Percentiles rank a stretch among this genome's conserved stretches.
phyloP scores from a whole-genome alignment of 78 protist genomes.

The Mastigamoeba balamuthi region DNA sequence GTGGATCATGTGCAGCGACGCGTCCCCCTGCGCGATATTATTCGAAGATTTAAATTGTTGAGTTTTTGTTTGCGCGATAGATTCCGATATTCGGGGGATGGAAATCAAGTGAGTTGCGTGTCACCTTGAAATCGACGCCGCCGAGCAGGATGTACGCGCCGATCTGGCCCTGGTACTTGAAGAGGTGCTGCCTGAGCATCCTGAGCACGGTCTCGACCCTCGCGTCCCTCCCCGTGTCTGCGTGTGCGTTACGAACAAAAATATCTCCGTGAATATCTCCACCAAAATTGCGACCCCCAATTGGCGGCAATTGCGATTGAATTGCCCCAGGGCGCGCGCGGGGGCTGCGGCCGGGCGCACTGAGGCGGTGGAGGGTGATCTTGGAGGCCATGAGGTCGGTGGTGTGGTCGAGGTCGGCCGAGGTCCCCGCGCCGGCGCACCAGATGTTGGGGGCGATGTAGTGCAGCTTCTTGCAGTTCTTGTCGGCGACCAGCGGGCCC shows the following conservation, averaged over 20 bases:
- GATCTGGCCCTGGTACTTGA: conserved; percentile 84
- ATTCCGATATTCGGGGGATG: conserved; percentile 6
- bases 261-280: too few relatives aligned
- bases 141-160: conserved; percentile 96
- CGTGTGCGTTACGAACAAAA: conserved; percentile 53
- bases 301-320: too few relatives aligned
- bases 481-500: conserved; percentile 96
- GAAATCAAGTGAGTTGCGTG: background rate
- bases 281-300: too few relatives aligned
- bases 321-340: too few relatives aligned
- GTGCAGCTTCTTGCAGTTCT: conserved; percentile 98
- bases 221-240: conserved; percentile 65
- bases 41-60: too few relatives aligned
- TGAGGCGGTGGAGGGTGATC: conserved; percentile 27
- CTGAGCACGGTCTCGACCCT: conserved; percentile 89
- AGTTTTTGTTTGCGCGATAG: too few relatives aligned
- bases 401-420: conserved; percentile 94
- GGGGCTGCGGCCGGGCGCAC: background rate
- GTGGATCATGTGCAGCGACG: conserved; percentile 73
- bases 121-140: conserved; percentile 70
- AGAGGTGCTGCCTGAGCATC: conserved; percentile 78
- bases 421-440: conserved; percentile 99
- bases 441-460: conserved; percentile 94
- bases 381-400: conserved; percentile 39
- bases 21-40: too few relatives aligned